Conservation (phyloP, 257 asterid genomes). For the Cynanchum wilfordii region DNA sequence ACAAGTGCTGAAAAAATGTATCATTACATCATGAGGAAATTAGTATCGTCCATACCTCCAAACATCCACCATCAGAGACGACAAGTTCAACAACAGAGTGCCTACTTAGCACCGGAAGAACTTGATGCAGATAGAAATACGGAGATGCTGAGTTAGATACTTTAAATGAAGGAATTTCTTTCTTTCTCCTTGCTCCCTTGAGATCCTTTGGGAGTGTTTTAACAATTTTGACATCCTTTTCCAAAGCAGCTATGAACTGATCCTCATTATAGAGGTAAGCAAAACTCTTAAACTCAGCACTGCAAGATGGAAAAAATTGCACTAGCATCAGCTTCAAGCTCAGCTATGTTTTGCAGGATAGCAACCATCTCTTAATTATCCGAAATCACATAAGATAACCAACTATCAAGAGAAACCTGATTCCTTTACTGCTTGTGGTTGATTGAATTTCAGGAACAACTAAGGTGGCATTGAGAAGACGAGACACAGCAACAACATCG, state of each 20-base stretch:
- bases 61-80: slow-evolving; percentile 91
- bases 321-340: neutral
- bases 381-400: neutral
- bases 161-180: slow-evolving; percentile 89
- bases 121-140: slow-evolving; percentile 79
- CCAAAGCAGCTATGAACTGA: slow-evolving; percentile 71
- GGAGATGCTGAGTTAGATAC: slow-evolving; percentile 66
- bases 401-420: slow-evolving; percentile 43
- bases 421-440: slow-evolving; percentile 95
- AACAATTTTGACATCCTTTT: slow-evolving; percentile 68
- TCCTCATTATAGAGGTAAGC: slow-evolving; percentile 92
- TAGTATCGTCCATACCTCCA: slow-evolving; percentile 50
- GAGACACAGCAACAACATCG: slow-evolving; percentile 85
- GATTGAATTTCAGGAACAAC: slow-evolving; percentile 96
- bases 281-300: slow-evolving; percentile 96
- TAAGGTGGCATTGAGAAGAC: slow-evolving; percentile 87
- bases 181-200: slow-evolving; percentile 92
- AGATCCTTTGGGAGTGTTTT: slow-evolving; percentile 86
- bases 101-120: slow-evolving; percentile 66
- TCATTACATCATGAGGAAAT: neutral
- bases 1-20: neutral
- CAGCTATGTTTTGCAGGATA: neutral
- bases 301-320: slow-evolving; percentile 36
- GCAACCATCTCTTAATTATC: neutral
- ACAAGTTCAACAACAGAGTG: slow-evolving; percentile 94